Base-by-base conservation (phyloP, 768 basidiomycete genomes). In the Phaffia australis region DNA sequence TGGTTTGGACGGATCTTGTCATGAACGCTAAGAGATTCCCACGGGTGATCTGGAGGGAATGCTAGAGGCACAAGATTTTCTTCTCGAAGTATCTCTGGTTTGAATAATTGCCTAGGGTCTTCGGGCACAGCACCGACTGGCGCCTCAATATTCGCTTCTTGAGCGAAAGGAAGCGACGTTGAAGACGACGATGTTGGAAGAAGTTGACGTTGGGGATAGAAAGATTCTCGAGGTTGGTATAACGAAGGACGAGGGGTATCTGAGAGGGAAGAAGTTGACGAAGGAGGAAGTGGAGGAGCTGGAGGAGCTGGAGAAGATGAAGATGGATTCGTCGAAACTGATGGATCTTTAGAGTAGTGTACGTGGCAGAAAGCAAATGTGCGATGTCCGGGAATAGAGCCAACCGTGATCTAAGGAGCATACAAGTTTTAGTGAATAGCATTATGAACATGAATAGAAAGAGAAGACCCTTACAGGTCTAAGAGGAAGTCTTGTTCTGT, bases 1-100 rank as follows among this genome's bases (percentile, higher is more conserved):
- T 51, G 23, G 46, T 67, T 60, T 46, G 51, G 54, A 18, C 59
- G 16, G 25, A 56, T 46, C 35, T 55, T 56, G 65, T 67, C 65
- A 18, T 32, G 50, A 23, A 56, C 32, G 46, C 60, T 47, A 42
- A 67, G 59, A 9, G 42, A 56, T 29, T 56, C 42, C 47, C 56
- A 61, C 5, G 65, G 65, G 21, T 67, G 65, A 29, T 50, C 59
- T 21, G 65, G 65, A 23, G 46, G 52, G 27, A 56, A 7, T 16
- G 35, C 21, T 16, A 60, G 60, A 14, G 65, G 60, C 8, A 51
- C 58, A 48, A 61, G 65, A 21, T 42, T 48, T 7, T 52, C 52
- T 15, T 30, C 48, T 1, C 59, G 59, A 23, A 60, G 50, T 42
- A 35, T 60, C 4, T 54, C 54, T 1, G 58, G 50, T 23, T 61